phyloP scores from a whole-genome alignment of 768 basidiomycete genomes.

The Kwoniella newhampshirensis region DNA sequence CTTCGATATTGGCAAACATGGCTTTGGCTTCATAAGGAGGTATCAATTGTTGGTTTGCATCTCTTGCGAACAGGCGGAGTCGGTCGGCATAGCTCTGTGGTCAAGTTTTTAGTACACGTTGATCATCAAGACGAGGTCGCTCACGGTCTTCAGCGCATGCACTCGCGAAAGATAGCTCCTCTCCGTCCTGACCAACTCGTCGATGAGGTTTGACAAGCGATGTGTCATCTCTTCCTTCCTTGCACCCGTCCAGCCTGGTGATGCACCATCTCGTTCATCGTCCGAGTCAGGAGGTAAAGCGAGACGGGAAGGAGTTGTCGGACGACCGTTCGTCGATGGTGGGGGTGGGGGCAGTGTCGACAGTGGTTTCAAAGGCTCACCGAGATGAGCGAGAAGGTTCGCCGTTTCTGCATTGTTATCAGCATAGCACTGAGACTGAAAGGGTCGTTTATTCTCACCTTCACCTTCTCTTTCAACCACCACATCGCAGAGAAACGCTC shows the following conservation, averaged over 20 bases:
- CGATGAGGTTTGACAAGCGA: constrained; percentile 67
- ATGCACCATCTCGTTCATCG: constrained; percentile 7
- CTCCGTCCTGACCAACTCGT: constrained; percentile 86
- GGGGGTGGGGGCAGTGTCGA: constrained; percentile 28
- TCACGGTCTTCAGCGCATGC: constrained; percentile 68
- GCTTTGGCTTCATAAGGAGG: constrained; percentile 87
- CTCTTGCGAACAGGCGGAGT: constrained; percentile 76
- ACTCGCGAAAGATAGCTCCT: constrained; percentile 82
- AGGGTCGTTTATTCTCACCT: constrained; percentile 23
- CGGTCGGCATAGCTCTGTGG: constrained; percentile 81
- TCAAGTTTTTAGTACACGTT: background rate
- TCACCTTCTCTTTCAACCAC: constrained; percentile 77
- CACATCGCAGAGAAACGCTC: constrained; percentile 85
- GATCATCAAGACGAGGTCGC: constrained; percentile 9
- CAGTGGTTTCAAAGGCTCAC: constrained; percentile 31
- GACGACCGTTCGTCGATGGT: constrained; percentile 16
- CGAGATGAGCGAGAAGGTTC: constrained; percentile 37
- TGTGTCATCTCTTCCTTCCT: constrained; percentile 47
- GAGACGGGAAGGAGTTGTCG: constrained; percentile 28
- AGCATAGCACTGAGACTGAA: background rate
- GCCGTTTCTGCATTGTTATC: constrained; percentile 49
- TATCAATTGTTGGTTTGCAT: constrained; percentile 81
- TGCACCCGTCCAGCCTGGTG: constrained; percentile 39
- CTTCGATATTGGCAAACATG: constrained; percentile 91
- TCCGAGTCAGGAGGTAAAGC: constrained; percentile 6